Percentiles rank a stretch among this genome's conserved stretches.
Conservation (phyloP, 129 eudicot species). For the Mikania micrantha region DNA sequence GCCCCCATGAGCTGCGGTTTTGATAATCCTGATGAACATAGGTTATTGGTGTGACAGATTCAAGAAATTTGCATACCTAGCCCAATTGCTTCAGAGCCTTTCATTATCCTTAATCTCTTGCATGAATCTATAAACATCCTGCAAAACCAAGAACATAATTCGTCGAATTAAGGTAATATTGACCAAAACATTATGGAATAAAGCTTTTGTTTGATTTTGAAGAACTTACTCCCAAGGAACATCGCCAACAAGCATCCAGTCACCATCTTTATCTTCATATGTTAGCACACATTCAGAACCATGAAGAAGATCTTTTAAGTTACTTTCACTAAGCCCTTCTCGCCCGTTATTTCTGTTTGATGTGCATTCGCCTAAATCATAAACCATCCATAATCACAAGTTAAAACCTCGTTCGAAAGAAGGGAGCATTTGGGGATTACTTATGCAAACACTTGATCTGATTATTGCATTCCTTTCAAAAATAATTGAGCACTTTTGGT, state of each 20-base stretch:
- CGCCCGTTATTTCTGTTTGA: conserved; percentile 41
- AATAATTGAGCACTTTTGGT: too few species aligned
- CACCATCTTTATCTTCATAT: too few species aligned
- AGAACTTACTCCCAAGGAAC: conserved; percentile 93
- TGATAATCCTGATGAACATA: not conserved
- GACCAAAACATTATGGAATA: not conserved
- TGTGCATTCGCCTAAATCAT: conserved; percentile 53
- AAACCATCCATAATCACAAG: not conserved
- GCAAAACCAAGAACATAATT: conserved; percentile 13
- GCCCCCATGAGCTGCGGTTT: not conserved
- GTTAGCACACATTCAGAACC: too few species aligned
- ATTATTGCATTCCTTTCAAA: too few species aligned
- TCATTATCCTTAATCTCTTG: conserved; percentile 87
- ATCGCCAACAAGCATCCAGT: too few species aligned
- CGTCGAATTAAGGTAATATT: not conserved
- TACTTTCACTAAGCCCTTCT: too few species aligned
- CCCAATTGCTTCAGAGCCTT: conserved; percentile 91
- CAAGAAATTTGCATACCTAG: conserved; percentile 47
- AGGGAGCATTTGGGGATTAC: not conserved
- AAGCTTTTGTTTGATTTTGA: not conserved
- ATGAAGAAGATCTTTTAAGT: too few species aligned
- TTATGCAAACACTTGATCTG: too few species aligned
- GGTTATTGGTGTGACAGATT: not conserved
- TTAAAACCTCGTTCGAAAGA: not conserved
- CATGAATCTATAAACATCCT: conserved; percentile 88